Evolutionary conservation across 257 asterid genomes (phyloP).

Genomic region (Solanum acaule): DNA sequence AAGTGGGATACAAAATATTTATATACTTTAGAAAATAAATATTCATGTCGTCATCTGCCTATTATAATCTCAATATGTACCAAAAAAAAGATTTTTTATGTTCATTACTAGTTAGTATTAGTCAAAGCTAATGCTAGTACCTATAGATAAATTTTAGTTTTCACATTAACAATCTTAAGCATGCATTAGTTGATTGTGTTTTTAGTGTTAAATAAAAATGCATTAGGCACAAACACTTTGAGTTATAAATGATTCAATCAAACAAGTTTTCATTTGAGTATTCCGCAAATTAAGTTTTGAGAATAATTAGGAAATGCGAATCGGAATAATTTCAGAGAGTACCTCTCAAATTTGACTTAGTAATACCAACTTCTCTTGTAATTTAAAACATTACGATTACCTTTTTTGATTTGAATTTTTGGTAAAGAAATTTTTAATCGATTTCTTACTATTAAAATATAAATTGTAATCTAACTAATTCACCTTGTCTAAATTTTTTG

Average conservation of each 20-base stretch:
- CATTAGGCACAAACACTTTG: background rate
- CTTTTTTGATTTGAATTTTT: background rate
- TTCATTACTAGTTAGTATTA: background rate
- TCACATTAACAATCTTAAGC: background rate
- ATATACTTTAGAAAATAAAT: background rate
- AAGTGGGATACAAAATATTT: background rate
- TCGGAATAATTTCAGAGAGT: background rate
- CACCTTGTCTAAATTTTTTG: background rate
- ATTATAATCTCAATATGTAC: background rate
- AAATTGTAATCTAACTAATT: background rate
- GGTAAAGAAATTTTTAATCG: too few relatives aligned
- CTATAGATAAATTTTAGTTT: background rate
- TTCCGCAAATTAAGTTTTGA: too few relatives aligned
- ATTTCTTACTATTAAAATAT: too few relatives aligned
- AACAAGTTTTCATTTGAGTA: too few relatives aligned
- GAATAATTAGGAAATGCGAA: too few relatives aligned
- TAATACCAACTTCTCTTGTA: too few relatives aligned
- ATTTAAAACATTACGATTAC: background rate
- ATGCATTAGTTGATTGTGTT: background rate
- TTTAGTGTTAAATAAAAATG: background rate
- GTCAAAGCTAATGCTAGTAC: background rate
- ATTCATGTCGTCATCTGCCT: background rate
- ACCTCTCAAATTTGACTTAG: accelerated
- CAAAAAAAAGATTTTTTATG: background rate
- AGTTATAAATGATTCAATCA: too few relatives aligned